Evolutionary conservation across 2,329 filamentous ascomycete genomes (phyloP).

Genomic region (Ceratocystis smalleyi): DNA sequence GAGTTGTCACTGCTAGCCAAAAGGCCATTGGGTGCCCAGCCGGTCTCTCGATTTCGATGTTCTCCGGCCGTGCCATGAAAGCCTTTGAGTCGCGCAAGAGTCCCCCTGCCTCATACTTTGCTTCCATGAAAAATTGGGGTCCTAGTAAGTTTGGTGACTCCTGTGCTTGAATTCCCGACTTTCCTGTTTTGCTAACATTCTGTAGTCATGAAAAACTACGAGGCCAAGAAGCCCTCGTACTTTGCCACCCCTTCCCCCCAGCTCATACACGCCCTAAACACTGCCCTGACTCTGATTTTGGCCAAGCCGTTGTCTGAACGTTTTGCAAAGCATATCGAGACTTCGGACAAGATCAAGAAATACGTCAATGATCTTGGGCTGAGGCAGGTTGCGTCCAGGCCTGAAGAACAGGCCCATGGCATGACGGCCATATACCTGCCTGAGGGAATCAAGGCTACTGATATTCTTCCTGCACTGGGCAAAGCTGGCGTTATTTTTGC

Average conservation of each 20-base stretch:
- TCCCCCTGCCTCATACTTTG: slow-evolving; percentile 78
- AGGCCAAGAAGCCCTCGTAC: slow-evolving; percentile 93
- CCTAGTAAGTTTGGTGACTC: slow-evolving; percentile 46
- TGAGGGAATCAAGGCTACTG: slow-evolving; percentile 62
- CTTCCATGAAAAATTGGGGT: slow-evolving; percentile 92
- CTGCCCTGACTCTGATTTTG: slow-evolving; percentile 71
- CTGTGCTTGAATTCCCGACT: neutral
- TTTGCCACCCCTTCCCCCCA: slow-evolving; percentile 95
- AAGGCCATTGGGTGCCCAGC: slow-evolving; percentile 95
- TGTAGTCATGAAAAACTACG: slow-evolving; percentile 93
- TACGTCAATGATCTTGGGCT: slow-evolving; percentile 66
- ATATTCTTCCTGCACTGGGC: slow-evolving; percentile 69
- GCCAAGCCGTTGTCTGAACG: slow-evolving; percentile 64
- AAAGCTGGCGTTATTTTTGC: slow-evolving; percentile 89
- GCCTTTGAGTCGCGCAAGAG: slow-evolving; percentile 65
- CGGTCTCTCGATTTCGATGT: slow-evolving; percentile 86
- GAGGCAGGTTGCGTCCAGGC: slow-evolving; percentile 69
- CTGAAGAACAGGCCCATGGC: slow-evolving; percentile 83
- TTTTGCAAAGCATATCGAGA: slow-evolving; percentile 64
- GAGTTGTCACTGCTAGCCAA: slow-evolving; percentile 83
- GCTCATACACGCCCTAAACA: slow-evolving; percentile 83
- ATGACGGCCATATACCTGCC: slow-evolving; percentile 98
- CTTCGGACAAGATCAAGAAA: slow-evolving; percentile 76
- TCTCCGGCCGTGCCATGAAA: slow-evolving; percentile 74
- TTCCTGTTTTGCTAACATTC: slow-evolving; percentile 3